A percentile compares a stretch with the other conserved stretches of the same genome.
phyloP scores from a whole-genome alignment of 2,329 filamentous ascomycete genomes.

The Nigrospora osmanthi region DNA sequence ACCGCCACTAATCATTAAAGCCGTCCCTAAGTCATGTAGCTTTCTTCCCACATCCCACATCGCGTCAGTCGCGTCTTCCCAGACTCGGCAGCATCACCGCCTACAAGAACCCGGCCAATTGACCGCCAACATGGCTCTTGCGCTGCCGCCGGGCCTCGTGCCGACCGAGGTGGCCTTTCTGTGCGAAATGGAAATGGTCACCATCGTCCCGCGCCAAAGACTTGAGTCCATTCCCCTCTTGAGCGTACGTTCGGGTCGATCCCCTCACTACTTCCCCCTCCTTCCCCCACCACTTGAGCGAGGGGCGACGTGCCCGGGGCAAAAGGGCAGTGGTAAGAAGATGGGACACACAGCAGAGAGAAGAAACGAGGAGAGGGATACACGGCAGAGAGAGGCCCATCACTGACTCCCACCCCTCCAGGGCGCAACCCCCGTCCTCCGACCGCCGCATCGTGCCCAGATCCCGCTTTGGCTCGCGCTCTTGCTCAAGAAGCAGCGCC shows the following conservation, averaged over 20 bases:
- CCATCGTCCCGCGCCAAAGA: slow-evolving; percentile 82
- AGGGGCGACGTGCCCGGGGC: too few species aligned
- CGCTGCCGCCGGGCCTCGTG: slow-evolving; percentile 48
- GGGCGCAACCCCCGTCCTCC: slow-evolving; percentile 70
- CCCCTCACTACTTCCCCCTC: slow-evolving; percentile 3
- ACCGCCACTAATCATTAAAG: slow-evolving; percentile 1
- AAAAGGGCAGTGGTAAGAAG: too few species aligned
- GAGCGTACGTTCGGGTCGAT: slow-evolving; percentile 52
- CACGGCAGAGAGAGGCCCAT: neutral
- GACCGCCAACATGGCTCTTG: slow-evolving; percentile 19
- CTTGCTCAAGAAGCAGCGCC: slow-evolving; percentile 86
- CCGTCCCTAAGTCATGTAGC: too few species aligned
- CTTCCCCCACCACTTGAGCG: slow-evolving; percentile 7
- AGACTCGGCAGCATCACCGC: too few species aligned
- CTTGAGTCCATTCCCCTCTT: slow-evolving; percentile 81
- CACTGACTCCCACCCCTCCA: slow-evolving; percentile 25
- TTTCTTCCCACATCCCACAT: neutral
- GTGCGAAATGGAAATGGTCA: slow-evolving; percentile 96
- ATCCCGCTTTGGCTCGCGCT: slow-evolving; percentile 92
- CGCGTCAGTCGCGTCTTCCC: slow-evolving; percentile 2
- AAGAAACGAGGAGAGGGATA: neutral
- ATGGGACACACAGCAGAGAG: slow-evolving; percentile 1
- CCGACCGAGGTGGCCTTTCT: slow-evolving; percentile 88
- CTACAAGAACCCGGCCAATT: neutral
- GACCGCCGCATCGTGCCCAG: slow-evolving; percentile 71